Evolutionary conservation across 768 basidiomycete genomes (phyloP), one percentile per base, ranked within the genome.

Genomic region (Wakefieldia striispora): DNA sequence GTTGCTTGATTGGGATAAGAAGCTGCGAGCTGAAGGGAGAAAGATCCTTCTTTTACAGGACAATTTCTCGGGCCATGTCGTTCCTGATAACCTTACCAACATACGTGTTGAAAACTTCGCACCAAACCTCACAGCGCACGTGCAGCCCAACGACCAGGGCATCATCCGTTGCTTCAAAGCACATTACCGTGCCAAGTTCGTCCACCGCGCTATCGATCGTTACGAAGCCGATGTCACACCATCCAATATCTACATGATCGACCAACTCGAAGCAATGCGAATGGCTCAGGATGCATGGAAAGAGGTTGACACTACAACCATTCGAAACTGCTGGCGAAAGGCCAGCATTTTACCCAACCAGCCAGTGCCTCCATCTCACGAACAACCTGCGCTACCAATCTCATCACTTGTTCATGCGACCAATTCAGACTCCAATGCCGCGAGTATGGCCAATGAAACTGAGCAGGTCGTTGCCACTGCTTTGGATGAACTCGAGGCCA

Each of bases 71-170:
- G 53, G 45, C 0, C 49, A 55, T 12, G 4, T 73, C 61, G 47
- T 72, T 58, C 44, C 56, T 40, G 24, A 69, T 50, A 9, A 67
- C 64, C 56, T 62, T 55, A 49, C 52, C 56, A 51, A 64, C 60
- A 19, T 48, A 43, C 21, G 24, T 26, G 29, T 61, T 58, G 27
- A 50, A 1, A 54, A 47, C 7, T 55, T 52, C 4, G 61, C 66
- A 39, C 66, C 71, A 6, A 74, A 73, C 29, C 59, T 74, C 11
- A 75, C 68, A 3, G 37, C 66, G 1, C 65, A 70, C 49, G 48
- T 74, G 2, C 72, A 75, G 43, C 70, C 70, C 3, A 63, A 56
- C 13, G 69, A 75, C 36, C 57, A 63, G 19, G 72, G 71, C 0
- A 69, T 74, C 19, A 74, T 72, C 38, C n/a, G 1, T 0, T 48